Percentiles rank a stretch among this genome's conserved stretches.
These are phyloP conservation scores for Colletotrichum sp. DNA, from an alignment of 2,329 filamentous ascomycete genomes.

Conservation along the genomic window DNA sequence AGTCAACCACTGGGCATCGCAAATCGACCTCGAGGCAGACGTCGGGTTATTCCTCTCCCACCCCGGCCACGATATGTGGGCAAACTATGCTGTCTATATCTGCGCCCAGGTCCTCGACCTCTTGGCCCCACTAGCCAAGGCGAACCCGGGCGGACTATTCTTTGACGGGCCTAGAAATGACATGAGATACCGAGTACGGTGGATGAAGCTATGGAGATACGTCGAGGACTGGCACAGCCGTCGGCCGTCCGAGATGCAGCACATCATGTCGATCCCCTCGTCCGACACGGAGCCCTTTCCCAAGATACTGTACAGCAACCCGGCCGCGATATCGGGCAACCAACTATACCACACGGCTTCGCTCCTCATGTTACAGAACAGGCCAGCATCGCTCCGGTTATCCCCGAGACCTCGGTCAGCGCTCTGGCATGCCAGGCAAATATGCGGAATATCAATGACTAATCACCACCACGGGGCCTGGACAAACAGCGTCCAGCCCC, in stretches of 20 bases:
- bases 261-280: conserved; percentile 42
- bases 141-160: conserved; percentile 45
- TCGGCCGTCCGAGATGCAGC: conserved; percentile 50
- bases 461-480: conserved; percentile 60
- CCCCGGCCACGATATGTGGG: conserved; percentile 55
- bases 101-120: conserved; percentile 54
- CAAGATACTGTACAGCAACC: conserved; percentile 55
- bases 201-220: conserved; percentile 54
- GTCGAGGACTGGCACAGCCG: conserved; percentile 51
- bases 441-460: conserved; percentile 60
- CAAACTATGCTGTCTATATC: conserved; percentile 64
- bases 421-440: conserved; percentile 59
- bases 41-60: conserved; percentile 36
- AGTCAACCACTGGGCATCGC: conserved; percentile 48
- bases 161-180: conserved; percentile 21
- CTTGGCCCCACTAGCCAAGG: conserved; percentile 32
- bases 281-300: conserved; percentile 48
- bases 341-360: conserved; percentile 62
- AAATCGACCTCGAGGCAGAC: conserved; percentile 31
- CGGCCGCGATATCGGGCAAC: conserved; percentile 60
- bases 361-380: conserved; percentile 52
- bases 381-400: conserved; percentile 30
- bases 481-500: conserved; percentile 62
- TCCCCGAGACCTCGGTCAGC: conserved; percentile 36
- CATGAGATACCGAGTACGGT: conserved; percentile 32